Evolutionary conservation across 768 basidiomycete species (phyloP).

Genomic region (Vararia minispora): DNA sequence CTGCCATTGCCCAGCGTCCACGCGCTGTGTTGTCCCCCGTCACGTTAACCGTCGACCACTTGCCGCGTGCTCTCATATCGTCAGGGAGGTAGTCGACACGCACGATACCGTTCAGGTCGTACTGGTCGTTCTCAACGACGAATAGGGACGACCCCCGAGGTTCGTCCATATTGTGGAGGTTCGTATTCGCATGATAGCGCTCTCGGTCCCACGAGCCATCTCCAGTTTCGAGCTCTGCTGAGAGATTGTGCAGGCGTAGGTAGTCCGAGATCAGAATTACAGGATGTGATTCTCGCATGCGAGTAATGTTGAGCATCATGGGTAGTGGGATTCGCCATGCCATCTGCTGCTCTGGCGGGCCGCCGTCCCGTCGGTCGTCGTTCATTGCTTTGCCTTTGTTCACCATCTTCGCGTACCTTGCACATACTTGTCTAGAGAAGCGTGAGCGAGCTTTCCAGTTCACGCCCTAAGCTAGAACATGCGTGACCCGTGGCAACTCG

Average conservation of each 20-base stretch:
- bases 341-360: constrained; percentile 26
- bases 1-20: constrained; percentile 4
- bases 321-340: constrained; percentile 26
- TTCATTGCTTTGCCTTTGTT: constrained; percentile 33
- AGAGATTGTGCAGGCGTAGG: constrained; percentile 27
- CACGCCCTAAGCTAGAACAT: too few species aligned
- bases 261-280: constrained; percentile 32
- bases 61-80: constrained; percentile 22
- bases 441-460: neutral
- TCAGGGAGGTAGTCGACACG: constrained; percentile 28
- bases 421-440: constrained; percentile 26
- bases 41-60: constrained; percentile 16
- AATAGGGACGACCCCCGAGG: constrained; percentile 19
- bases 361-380: constrained; percentile 28
- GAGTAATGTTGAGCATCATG: constrained; percentile 31
- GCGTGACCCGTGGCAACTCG: too few species aligned
- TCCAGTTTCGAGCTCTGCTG: constrained; percentile 23
- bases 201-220: constrained; percentile 29
- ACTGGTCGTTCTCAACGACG: constrained; percentile 28
- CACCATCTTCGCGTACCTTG: constrained; percentile 31
- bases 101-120: constrained; percentile 24
- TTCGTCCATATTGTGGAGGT: constrained; percentile 16
- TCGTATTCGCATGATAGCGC: constrained; percentile 22
- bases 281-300: constrained; percentile 26
- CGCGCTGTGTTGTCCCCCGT: constrained; percentile 8